Conservation (phyloP, 2,329 filamentous ascomycete genomes). For the Didymella pinodella region DNA sequence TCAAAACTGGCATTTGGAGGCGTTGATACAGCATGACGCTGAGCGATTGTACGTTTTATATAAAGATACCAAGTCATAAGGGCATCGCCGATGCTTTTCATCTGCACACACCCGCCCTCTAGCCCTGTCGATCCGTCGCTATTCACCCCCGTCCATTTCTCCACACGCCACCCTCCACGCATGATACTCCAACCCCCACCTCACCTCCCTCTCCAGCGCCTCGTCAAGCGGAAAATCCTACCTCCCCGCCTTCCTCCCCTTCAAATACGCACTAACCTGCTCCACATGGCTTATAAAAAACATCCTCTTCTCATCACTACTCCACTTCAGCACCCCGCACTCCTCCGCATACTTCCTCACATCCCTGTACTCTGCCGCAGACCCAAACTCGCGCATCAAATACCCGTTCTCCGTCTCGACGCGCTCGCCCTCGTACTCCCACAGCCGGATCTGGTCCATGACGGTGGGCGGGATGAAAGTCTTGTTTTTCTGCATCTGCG, state of each 20-base stretch:
- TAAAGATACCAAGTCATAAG: conserved; percentile 14
- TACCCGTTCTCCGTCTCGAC: conserved; percentile 87
- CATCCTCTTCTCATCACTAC: conserved; percentile 77
- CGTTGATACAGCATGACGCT: not conserved
- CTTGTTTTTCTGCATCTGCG: conserved; percentile 81
- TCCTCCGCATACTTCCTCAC: conserved; percentile 82
- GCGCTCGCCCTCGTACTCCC: conserved; percentile 96
- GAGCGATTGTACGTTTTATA: not conserved
- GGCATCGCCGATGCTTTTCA: not conserved
- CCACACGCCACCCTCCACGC: not conserved
- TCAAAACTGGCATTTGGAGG: conserved; percentile 2
- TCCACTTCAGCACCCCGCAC: conserved; percentile 89
- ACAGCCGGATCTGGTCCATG: conserved; percentile 94
- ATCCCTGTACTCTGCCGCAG: conserved; percentile 72
- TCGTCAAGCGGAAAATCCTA: not conserved
- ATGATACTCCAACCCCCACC: conserved; percentile 1
- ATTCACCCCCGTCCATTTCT: too few species aligned
- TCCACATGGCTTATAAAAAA: conserved; percentile 95
- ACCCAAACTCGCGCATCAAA: conserved; percentile 87
- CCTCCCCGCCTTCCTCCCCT: conserved; percentile 52
- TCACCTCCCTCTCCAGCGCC: not conserved
- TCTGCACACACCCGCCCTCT: not conserved
- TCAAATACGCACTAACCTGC: conserved; percentile 83
- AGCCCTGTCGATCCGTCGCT: not conserved
- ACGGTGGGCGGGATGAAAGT: conserved; percentile 92